These are phyloP conservation scores for Colletotrichum liriopes DNA, from an alignment of 2,329 filamentous ascomycete genomes.

Conservation along the genomic window DNA sequence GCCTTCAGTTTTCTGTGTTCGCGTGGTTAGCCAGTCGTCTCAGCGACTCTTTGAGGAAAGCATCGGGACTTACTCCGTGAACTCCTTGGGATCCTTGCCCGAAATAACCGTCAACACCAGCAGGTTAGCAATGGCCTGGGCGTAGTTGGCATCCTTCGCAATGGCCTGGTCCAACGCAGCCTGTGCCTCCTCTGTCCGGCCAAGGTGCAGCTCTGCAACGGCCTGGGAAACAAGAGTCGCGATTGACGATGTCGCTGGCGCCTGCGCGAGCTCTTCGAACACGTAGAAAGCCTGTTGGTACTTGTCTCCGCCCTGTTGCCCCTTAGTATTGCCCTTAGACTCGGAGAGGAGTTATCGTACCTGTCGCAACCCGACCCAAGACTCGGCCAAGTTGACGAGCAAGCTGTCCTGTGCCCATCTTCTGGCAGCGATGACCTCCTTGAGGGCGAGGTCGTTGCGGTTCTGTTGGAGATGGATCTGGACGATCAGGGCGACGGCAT, in stretches of 20 bases:
- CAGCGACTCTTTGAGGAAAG: background rate
- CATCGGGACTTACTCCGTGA: constrained; percentile 69
- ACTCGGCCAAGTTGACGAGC: constrained; percentile 93
- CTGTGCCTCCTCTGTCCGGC: constrained; percentile 90
- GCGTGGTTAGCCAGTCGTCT: constrained; percentile 30
- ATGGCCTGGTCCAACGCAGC: constrained; percentile 86
- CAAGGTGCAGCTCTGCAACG: constrained; percentile 91
- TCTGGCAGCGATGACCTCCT: constrained; percentile 89
- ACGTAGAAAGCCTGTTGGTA: constrained; percentile 99
- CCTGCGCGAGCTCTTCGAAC: constrained; percentile 94
- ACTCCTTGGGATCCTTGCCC: constrained; percentile 79
- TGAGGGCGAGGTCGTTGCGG: constrained; percentile 89
- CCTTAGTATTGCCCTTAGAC: constrained; percentile 48
- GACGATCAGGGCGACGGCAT: constrained; percentile 87
- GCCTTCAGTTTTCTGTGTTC: constrained; percentile 67
- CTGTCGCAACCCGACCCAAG: constrained; percentile 91
- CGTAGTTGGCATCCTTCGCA: constrained; percentile 78
- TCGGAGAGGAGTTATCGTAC: constrained; percentile 64
- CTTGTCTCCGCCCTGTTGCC: constrained; percentile 85
- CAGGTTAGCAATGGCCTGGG: constrained; percentile 85
- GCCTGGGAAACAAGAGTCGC: constrained; percentile 88
- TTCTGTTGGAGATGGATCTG: constrained; percentile 96
- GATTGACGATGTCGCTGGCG: constrained; percentile 83
- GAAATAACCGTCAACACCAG: constrained; percentile 84
- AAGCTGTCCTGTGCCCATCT: constrained; percentile 97